Percentiles rank a stretch among this genome's conserved stretches.
These are phyloP conservation scores for Chlorella vulgaris DNA, from an alignment of 139 green algal genomes.

Conservation along the genomic window DNA sequence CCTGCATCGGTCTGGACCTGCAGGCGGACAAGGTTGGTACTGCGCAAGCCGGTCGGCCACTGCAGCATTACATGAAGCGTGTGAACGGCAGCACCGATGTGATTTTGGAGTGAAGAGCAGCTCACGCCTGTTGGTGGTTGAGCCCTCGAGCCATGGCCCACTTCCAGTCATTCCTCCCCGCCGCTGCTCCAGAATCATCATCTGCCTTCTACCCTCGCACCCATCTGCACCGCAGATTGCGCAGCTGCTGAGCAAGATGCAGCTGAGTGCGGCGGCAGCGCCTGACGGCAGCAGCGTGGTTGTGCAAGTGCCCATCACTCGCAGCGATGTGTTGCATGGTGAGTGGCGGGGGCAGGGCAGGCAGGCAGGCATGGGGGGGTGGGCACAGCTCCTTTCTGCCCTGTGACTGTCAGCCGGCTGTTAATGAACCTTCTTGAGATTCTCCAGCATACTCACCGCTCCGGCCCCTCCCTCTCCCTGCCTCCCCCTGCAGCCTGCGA, in stretches of 20 bases:
- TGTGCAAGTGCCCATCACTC: conserved; percentile 81
- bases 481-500: conserved; percentile 72
- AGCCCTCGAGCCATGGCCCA: too few species aligned
- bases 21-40: conserved; percentile 12
- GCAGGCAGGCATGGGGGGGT: too few species aligned
- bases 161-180: background rate
- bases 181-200: too few species aligned
- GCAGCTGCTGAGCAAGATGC: conserved; percentile 85
- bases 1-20: conserved; percentile 70
- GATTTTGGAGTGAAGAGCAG: too few species aligned
- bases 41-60: background rate
- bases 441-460: too few species aligned
- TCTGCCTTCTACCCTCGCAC: background rate
- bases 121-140: too few species aligned
- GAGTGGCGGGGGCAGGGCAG: too few species aligned
- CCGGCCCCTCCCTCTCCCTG: background rate
- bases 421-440: too few species aligned
- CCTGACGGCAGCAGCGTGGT: conserved; percentile 25
- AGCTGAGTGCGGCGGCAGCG: conserved; percentile 61
- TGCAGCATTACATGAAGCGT: too few species aligned
- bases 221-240: conserved; percentile 46
- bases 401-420: too few species aligned
- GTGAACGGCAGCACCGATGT: too few species aligned
- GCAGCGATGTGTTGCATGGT: conserved; percentile 92
- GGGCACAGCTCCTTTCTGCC: too few species aligned